A percentile compares a stretch with the other conserved stretches of the same genome.
phyloP scores from a whole-genome alignment of 2,329 filamentous ascomycete species.

The Pseudocercospora cruenta region DNA sequence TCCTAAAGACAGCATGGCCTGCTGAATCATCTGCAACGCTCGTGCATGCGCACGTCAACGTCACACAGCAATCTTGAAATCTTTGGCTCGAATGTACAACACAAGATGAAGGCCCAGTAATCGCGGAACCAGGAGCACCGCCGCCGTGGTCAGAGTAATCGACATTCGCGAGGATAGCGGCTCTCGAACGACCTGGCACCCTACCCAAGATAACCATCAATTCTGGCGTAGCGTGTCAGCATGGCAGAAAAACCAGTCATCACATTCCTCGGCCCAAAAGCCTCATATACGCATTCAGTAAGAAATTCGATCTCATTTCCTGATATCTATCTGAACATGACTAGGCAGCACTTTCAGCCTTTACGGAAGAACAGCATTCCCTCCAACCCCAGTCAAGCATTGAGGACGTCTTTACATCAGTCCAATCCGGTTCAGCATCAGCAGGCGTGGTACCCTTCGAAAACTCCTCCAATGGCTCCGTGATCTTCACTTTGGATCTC shows the following conservation, averaged over 20 bases:
- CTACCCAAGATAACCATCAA: background rate
- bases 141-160: too few species aligned
- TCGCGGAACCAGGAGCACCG: background rate
- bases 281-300: constrained; percentile 73
- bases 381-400: constrained; percentile 52
- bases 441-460: constrained; percentile 91
- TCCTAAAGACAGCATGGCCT: background rate
- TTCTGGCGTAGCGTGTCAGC: background rate
- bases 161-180: background rate
- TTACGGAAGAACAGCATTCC: constrained; percentile 24
- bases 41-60: background rate
- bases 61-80: background rate
- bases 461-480: constrained; percentile 92
- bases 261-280: constrained; percentile 66
- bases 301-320: constrained; percentile 13
- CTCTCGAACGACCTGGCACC: background rate
- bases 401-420: constrained; percentile 75
- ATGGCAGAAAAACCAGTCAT: constrained; percentile 37
- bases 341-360: constrained; percentile 30
- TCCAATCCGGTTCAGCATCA: constrained; percentile 66
- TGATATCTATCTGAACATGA: too few species aligned
- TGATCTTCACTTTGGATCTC: constrained; percentile 86
- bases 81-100: background rate
- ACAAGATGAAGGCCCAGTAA: background rate
- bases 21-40: background rate